Evolutionary conservation across 2,329 filamentous ascomycete genomes (phyloP).

Genomic region (Monosporascus sp.): DNA sequence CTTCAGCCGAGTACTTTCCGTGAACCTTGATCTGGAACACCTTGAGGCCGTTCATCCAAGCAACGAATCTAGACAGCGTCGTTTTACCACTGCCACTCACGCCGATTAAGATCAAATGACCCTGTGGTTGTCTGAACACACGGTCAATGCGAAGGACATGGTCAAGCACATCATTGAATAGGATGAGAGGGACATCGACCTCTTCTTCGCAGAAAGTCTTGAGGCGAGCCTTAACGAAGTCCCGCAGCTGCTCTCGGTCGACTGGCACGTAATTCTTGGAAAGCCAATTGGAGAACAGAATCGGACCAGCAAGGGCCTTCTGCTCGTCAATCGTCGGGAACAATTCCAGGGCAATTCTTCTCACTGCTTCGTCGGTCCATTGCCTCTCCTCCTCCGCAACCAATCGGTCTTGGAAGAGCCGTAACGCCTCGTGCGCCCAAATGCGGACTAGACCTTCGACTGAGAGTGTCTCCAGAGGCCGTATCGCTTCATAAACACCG

Average conservation of each 20-base stretch:
- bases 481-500: slow-evolving; percentile 94
- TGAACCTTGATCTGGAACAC: slow-evolving; percentile 99
- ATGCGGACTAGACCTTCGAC: slow-evolving; percentile 92
- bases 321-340: slow-evolving; percentile 95
- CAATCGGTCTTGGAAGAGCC: slow-evolving; percentile 94
- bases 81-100: slow-evolving; percentile 99
- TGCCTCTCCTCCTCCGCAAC: slow-evolving; percentile 89
- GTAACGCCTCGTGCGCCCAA: slow-evolving; percentile 95
- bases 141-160: slow-evolving; percentile 97
- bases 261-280: slow-evolving; percentile 98
- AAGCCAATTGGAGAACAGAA: slow-evolving; percentile 98
- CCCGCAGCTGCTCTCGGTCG: slow-evolving; percentile 86
- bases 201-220: slow-evolving; percentile 99
- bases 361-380: slow-evolving; percentile 89
- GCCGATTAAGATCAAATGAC: slow-evolving; percentile 96
- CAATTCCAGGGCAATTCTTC: slow-evolving; percentile 78
- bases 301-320: slow-evolving; percentile 83
- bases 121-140: slow-evolving; percentile 96
- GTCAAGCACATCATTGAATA: slow-evolving; percentile 99
- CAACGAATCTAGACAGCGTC: slow-evolving; percentile 93
- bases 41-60: slow-evolving; percentile 99
- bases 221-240: slow-evolving; percentile 94
- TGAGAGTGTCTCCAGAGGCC: slow-evolving; percentile 79
- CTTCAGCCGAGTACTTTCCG: slow-evolving; percentile 94
- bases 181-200: slow-evolving; percentile 92